Conservation (phyloP, 2,329 filamentous ascomycete species). For the Talaromyces sp. region DNA sequence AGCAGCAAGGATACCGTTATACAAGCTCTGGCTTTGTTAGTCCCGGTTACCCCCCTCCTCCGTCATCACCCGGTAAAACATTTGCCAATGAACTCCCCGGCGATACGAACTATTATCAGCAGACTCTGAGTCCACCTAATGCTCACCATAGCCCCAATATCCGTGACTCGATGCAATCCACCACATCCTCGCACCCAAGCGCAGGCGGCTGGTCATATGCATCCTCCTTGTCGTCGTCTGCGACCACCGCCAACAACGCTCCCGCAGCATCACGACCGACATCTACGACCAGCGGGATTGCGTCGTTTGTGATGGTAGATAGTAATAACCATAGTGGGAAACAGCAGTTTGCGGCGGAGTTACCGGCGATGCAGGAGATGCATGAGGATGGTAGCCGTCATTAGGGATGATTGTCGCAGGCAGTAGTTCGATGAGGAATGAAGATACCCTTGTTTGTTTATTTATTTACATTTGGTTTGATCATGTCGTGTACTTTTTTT, state of each 20-base stretch:
- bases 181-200: slow-evolving; percentile 8
- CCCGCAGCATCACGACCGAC: background rate
- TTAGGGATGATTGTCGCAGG: background rate
- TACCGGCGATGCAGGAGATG: slow-evolving; percentile 11
- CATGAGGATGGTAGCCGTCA: background rate
- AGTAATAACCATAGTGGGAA: background rate
- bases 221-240: background rate
- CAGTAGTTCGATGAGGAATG: background rate
- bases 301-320: background rate
- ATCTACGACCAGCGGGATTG: background rate
- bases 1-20: background rate
- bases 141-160: background rate
- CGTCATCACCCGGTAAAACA: background rate
- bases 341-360: slow-evolving; percentile 9
- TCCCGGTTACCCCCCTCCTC: background rate
- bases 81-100: slow-evolving; percentile 12
- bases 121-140: background rate
- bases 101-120: slow-evolving; percentile 9
- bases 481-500: background rate
- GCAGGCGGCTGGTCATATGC: slow-evolving; percentile 2
- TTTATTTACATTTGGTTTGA: background rate
- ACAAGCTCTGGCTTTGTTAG: background rate
- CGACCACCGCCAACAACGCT: background rate
- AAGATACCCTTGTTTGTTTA: background rate
- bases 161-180: slow-evolving; percentile 12